Percentiles rank a stretch among this genome's conserved stretches.
Conservation (phyloP, 352 stramenopile genomes). For the Pythium periplocum region DNA sequence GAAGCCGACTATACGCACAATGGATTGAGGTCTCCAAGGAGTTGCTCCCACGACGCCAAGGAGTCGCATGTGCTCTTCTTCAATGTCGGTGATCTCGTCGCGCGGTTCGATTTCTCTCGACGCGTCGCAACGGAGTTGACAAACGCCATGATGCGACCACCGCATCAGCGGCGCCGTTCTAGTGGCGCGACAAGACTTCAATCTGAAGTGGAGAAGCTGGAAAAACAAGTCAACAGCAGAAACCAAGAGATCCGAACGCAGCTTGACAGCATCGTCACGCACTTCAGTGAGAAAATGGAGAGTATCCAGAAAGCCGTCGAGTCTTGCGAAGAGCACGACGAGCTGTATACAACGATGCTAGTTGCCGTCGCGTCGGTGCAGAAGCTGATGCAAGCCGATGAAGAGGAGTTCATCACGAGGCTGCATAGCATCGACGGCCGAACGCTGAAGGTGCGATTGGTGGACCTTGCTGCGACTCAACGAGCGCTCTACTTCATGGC, state of each 20-base stretch:
- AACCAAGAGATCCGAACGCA: constrained; percentile 39
- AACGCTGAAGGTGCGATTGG: constrained; percentile 27
- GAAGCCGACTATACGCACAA: not conserved
- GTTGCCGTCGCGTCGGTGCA: constrained; percentile 64
- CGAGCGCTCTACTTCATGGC: constrained; percentile 54
- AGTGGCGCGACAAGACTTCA: not conserved
- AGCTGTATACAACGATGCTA: constrained; percentile 50
- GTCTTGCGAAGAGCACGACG: constrained; percentile 50
- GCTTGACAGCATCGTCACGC: constrained; percentile 34
- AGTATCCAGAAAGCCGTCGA: constrained; percentile 53
- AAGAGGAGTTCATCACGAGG: constrained; percentile 32
- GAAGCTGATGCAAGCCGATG: constrained; percentile 37
- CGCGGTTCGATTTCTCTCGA: constrained; percentile 56
- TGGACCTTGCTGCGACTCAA: constrained; percentile 41
- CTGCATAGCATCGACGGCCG: constrained; percentile 32
- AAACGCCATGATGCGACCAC: not conserved
- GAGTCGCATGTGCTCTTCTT: constrained; percentile 78
- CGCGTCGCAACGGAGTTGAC: constrained; percentile 30
- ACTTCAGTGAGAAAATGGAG: constrained; percentile 63
- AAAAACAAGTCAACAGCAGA: constrained; percentile 31
- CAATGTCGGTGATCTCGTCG: constrained; percentile 68
- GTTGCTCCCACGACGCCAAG: constrained; percentile 43
- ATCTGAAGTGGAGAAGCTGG: constrained; percentile 11
- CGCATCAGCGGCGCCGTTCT: too few species aligned
- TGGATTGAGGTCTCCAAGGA: not conserved